Evolutionary conservation across 257 asterid species (phyloP), one percentile per base, ranked within the genome.

Genomic region (Jaltomata sinuosa): DNA sequence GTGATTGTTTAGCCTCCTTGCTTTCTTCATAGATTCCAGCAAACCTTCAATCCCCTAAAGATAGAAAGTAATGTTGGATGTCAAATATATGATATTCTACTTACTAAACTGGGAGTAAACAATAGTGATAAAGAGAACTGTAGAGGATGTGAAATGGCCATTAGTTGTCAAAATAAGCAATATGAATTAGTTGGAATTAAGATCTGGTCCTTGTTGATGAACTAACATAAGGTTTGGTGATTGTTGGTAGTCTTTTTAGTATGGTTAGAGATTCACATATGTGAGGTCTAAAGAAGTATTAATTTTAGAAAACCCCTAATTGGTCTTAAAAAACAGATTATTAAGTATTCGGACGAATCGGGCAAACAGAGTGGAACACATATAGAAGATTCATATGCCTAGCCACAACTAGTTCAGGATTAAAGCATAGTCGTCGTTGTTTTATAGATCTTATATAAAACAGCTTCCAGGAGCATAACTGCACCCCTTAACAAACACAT

Each of bases 11-110:
- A 96, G 85, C 86, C 99, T 88, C 89, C 99, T 87, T 22, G 97
- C 98, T 91, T 93, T 96, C 94, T 93, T 96, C 97, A 96, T 96
- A 14, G 97, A 97, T 89, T 96, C 99, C 36, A 94, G 36, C 49
- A 93, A 85, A 54, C 91, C 86, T 80, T 93, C 98, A 85, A 88
- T 85, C 14, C 91, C 93, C 99, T 94, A 68, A 8, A 54, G 42
- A 85, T 78, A 83, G 84, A 82, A 19, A 64, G 69, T 19, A 4
- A 85, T 32, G 69, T 25, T 25, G 19, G 81, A 76, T 47, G 42
- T 10, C 36, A 47, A 47, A 76, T 42, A 74, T 14, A 74, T 74
- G 57, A 42, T 22, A 45, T 72, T 22, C 80, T 12, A 22, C 57
- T 38, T 42, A 42, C 15, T 57, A 12, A 40, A 42, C 16, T 14